phyloP scores from a whole-genome alignment of 75 land plant genomes.

The Sequoiadendron giganteum region DNA sequence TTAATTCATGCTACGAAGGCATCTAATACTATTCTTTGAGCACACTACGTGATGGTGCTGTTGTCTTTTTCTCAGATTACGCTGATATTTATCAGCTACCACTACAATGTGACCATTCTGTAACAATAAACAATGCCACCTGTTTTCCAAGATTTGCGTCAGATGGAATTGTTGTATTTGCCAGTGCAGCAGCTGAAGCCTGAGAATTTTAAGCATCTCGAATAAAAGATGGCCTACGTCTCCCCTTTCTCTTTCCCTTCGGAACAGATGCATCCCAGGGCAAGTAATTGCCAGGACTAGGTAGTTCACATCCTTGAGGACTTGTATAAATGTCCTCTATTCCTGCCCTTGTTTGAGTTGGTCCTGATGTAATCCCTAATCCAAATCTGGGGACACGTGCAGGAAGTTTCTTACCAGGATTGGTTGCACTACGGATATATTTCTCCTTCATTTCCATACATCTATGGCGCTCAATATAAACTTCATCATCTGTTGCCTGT shows the following conservation, averaged over 20 bases:
- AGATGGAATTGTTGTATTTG: not conserved
- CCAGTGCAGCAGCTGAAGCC: not conserved
- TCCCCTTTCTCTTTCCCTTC: slow-evolving; percentile 12
- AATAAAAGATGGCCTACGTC: slow-evolving; percentile 5
- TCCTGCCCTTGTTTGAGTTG: not conserved
- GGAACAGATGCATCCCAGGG: slow-evolving; percentile 1
- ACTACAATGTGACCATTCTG: not conserved
- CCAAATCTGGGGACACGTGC: not conserved
- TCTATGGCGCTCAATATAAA: slow-evolving; percentile 16
- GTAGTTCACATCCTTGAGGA: not conserved
- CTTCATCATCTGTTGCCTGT: slow-evolving; percentile 30
- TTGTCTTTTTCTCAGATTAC: not conserved
- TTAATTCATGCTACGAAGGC: not conserved
- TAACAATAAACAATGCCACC: not conserved
- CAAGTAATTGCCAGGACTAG: not conserved
- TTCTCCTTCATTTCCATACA: slow-evolving; percentile 5
- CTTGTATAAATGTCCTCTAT: not conserved
- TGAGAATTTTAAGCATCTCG: not conserved
- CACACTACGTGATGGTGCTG: not conserved
- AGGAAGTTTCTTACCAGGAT: not conserved
- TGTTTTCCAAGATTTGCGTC: not conserved
- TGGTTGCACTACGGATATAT: not conserved
- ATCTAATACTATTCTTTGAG: not conserved
- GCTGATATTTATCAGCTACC: not conserved
- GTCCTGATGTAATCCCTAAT: not conserved